These are phyloP conservation scores for Linum lewisii DNA, from an alignment of 345 rosid genomes.

Conservation along the genomic window DNA sequence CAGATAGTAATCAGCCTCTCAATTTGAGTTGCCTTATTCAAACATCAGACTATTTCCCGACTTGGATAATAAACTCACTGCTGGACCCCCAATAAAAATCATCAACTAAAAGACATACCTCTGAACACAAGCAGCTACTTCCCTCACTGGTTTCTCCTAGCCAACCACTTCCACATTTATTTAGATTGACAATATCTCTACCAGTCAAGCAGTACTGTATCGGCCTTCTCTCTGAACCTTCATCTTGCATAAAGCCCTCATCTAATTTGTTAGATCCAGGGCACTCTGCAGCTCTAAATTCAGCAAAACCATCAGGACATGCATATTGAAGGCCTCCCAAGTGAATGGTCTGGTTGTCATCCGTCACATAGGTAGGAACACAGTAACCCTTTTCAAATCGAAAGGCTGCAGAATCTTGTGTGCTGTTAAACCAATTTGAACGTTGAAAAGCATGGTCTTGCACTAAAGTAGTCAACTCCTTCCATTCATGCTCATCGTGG, in stretches of 20 bases:
- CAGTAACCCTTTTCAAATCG: conserved; percentile 63
- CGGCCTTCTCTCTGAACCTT: conserved; percentile 18
- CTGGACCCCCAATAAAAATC: no score
- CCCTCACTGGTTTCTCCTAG: conserved; percentile 19
- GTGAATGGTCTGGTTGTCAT: conserved; percentile 31
- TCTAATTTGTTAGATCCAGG: conserved; percentile 12
- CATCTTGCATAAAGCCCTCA: conserved; percentile 13
- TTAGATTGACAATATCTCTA: conserved; percentile 50
- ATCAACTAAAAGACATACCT: conserved; percentile 32
- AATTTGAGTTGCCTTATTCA: neutral
- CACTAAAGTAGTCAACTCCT: conserved; percentile 31
- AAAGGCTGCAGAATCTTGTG: conserved; percentile 18
- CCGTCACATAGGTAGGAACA: conserved; percentile 39
- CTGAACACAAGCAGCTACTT: conserved; percentile 45
- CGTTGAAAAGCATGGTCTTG: conserved; percentile 28
- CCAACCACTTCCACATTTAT: conserved; percentile 60
- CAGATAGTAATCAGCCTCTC: neutral
- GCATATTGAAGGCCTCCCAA: conserved; percentile 27
- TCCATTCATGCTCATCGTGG: conserved; percentile 55
- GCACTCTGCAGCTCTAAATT: conserved; percentile 41
- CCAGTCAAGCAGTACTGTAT: conserved; percentile 51
- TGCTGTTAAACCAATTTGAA: conserved; percentile 27
- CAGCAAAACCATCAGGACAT: conserved; percentile 50
- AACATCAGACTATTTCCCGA: neutral
- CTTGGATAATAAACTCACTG: no score